phyloP scores from a whole-genome alignment of 805 yeast genomes.

The Metschnikowia dekortorum region DNA sequence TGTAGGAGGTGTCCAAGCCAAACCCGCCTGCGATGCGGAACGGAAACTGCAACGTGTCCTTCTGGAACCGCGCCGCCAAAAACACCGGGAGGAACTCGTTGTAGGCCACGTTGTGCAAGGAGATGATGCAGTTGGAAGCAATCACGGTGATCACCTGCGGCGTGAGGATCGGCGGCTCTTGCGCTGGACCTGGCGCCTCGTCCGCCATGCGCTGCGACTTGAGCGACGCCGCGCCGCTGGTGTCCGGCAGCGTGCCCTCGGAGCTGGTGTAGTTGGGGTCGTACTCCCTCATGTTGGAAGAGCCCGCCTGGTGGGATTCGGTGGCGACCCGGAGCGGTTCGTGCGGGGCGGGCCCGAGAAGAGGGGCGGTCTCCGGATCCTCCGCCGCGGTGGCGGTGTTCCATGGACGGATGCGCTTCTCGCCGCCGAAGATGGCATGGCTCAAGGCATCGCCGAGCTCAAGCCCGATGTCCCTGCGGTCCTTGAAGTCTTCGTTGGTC shows the following conservation, averaged over 20 bases:
- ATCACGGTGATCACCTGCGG: slow-evolving; percentile 30
- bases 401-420: slow-evolving; percentile 22
- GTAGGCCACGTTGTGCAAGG: slow-evolving; percentile 31
- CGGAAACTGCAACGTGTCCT: slow-evolving; percentile 27
- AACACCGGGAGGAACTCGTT: slow-evolving; percentile 36
- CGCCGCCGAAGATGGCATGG: slow-evolving; percentile 16
- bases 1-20: slow-evolving; percentile 28
- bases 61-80: slow-evolving; percentile 28
- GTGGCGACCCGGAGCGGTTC: neutral
- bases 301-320: neutral
- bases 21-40: slow-evolving; percentile 35
- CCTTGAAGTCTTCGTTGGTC: slow-evolving; percentile 40
- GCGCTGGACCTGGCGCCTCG: neutral
- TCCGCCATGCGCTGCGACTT: neutral
- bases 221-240: neutral
- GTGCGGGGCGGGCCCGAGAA: too few relatives aligned
- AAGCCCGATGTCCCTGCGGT: slow-evolving; percentile 42
- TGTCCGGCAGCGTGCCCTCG: neutral
- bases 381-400: slow-evolving; percentile 1
- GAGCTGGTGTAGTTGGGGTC: neutral
- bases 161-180: slow-evolving; percentile 18
- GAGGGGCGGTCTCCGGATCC: neutral
- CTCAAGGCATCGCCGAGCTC: slow-evolving; percentile 39
- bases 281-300: neutral
- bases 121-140: slow-evolving; percentile 29